These are phyloP conservation scores for Calonectria pseudoreteaudii DNA, from an alignment of 2,329 filamentous ascomycete species.

Conservation along the genomic window DNA sequence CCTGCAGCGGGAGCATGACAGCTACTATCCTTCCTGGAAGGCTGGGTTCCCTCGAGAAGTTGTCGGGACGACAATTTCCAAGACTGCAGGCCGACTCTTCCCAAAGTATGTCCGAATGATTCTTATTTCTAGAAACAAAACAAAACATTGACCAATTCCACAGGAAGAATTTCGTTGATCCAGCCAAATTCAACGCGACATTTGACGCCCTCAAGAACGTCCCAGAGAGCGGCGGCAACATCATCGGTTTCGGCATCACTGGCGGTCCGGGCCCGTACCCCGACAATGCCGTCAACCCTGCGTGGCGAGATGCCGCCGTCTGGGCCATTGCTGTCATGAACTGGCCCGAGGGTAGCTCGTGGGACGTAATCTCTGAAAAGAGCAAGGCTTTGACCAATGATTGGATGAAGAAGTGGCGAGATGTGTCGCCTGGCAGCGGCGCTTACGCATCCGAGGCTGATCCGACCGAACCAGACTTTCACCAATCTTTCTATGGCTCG, in stretches of 20 bases:
- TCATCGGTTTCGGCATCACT: constrained; percentile 56
- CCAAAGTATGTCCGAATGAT: constrained; percentile 22
- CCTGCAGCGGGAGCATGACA: constrained; percentile 31
- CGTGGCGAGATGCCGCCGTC: constrained; percentile 58
- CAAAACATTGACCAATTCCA: neutral
- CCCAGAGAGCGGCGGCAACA: constrained; percentile 53
- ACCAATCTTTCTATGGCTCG: constrained; percentile 37
- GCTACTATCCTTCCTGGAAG: constrained; percentile 36
- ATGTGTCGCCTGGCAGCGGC: constrained; percentile 31
- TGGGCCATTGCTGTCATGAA: constrained; percentile 51
- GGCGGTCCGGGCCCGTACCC: constrained; percentile 46
- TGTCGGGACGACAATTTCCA: constrained; percentile 25
- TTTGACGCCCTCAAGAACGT: constrained; percentile 52
- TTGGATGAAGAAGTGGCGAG: constrained; percentile 44
- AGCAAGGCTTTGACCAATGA: constrained; percentile 35
- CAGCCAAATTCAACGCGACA: constrained; percentile 46
- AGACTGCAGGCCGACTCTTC: constrained; percentile 39
- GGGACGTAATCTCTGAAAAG: constrained; percentile 25
- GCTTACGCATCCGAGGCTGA: constrained; percentile 38
- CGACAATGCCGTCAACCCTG: constrained; percentile 59
- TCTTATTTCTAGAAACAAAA: accelerated
- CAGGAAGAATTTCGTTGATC: constrained; percentile 35
- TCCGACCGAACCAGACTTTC: constrained; percentile 36
- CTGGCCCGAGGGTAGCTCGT: constrained; percentile 40
- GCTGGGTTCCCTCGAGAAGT: constrained; percentile 33